These are phyloP conservation scores for Ceratobasidium sp. DNA, from an alignment of 1,284 basidiomycete genomes.

Conservation along the genomic window DNA sequence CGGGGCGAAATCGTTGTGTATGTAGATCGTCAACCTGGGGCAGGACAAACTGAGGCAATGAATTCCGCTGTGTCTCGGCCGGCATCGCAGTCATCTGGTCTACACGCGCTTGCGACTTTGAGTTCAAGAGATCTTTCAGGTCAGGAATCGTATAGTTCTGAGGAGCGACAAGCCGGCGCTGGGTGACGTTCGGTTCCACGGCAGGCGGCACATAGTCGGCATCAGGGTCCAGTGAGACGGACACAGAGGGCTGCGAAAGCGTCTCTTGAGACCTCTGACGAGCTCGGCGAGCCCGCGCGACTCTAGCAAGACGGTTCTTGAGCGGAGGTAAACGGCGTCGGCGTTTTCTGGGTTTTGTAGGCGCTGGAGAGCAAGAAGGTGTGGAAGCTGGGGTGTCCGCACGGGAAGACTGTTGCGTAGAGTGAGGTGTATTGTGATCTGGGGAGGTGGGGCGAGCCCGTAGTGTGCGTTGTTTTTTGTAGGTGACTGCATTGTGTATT, in stretches of 20 bases:
- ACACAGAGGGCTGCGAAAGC: conserved; percentile 9
- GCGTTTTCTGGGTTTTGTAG: conserved; percentile 4
- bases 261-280: conserved; percentile 9
- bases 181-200: conserved; percentile 28
- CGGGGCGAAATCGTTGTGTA: not conserved
- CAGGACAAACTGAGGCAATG: conserved; percentile 16
- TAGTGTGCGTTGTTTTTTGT: conserved; percentile 30
- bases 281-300: conserved; percentile 24
- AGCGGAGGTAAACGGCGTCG: conserved; percentile 34
- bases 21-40: conserved; percentile 19
- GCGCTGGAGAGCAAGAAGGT: conserved; percentile 31
- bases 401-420: not conserved
- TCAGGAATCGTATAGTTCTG: conserved; percentile 39
- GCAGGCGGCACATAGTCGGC: not conserved
- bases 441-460: conserved; percentile 1
- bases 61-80: not conserved
- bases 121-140: conserved; percentile 20
- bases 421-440: conserved; percentile 9
- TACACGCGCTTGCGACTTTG: conserved; percentile 1
- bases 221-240: not conserved
- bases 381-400: conserved; percentile 14
- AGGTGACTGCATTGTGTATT: conserved; percentile 18
- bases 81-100: not conserved
- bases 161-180: conserved; percentile 32
- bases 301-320: conserved; percentile 37